Evolutionary conservation across 2,329 filamentous ascomycete species (phyloP), one percentile per base, ranked within the genome.

Genomic region (Microsporum audouinii): DNA sequence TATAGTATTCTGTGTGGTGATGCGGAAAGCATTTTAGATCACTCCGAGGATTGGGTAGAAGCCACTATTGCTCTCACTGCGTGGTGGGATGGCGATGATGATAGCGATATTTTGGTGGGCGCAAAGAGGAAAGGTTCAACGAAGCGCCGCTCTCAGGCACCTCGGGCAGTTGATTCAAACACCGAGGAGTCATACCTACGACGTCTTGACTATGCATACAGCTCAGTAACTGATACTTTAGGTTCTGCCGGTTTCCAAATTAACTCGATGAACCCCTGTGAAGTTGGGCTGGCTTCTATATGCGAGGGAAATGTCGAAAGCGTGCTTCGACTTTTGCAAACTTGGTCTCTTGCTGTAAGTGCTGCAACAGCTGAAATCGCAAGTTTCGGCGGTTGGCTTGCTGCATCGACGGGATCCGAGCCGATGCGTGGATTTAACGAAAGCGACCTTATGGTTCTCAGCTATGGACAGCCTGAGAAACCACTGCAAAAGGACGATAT

Each of bases 31-130:
- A 89, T 96, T 59, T 78, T 95, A 63, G 82, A 85, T 55, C 84
- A 85, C 51, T 84, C 91, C 0, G 86, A 92, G 69, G 91, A 96
- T 73, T 97, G 92, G 92, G 85, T 92, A 58, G 92, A 97, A 76
- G 91, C 90, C 0, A 88, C 87, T 0, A 76, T 96, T 63, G 88
- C 87, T 1, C 77, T 97, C 57, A 86, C 91, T 36, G 86, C 88
- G 4, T 97, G 92, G 92, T 96, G 91, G 91, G 87, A 95, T 70
- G 89, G 94, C 63, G 82, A 83, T n/a, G 83, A 85, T 63, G 81
- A 85, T 7, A 77, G 79, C 12, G 75, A 77, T 0, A 66, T 74
- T 33, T 65, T 72, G 0, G 69, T 73, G 41, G 61, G 67, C 31
- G 63, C 63, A 12, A 53, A 49, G 12, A 63, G 67, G 27, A 64